Base-by-base conservation (phyloP, 768 basidiomycete genomes). In the Termitomyces sp. region DNA sequence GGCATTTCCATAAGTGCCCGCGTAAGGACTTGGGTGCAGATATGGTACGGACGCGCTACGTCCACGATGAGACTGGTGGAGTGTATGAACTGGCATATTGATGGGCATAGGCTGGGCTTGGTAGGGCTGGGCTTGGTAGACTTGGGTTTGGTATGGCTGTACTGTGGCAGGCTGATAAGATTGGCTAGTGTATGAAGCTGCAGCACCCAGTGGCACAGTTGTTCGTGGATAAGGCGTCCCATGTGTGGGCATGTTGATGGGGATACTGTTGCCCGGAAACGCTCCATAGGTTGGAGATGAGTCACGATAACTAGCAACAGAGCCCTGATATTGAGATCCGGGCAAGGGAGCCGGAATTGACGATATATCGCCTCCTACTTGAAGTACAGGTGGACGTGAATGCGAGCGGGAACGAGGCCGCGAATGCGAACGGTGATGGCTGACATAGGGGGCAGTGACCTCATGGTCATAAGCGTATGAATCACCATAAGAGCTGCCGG, bases 391-490 rank as follows among this genome's bases (percentile, higher is more conserved):
- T 51, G 76, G 73, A 24, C 75, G 71, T 57, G 70, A 75, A 28
- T 75, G 74, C 9, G 79, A 79, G 28, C 68, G 73, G 1, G 79
- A 78, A 7, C 77, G 77, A 24, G 66, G 78, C n/a, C 68, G 76
- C 4, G 78, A 78, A 32, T 33, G 28, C 7, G 59, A 55, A n/a
- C 60, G 60, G n/a, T 22, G 49, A 11, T 28, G 39, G 40, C 71
- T 63, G 46, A 67, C 49, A 61, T 66, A 53, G 35, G 69, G 70
- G 42, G 67, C 68, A 42, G 68, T 52, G 44, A 74, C 62, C 7
- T 68, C 72, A 60, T 78, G 73, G 56, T 81, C 79, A 53, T 71
- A 74, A 33, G 73, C 71, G 66, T 80, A 80, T 2, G 74, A 74
- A 64, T 80, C 78, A 28, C 74, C 77, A 49, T 71, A 70, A 4